Evolutionary conservation across 139 green algal genomes (phyloP).

Genomic region (Volvox africanus): DNA sequence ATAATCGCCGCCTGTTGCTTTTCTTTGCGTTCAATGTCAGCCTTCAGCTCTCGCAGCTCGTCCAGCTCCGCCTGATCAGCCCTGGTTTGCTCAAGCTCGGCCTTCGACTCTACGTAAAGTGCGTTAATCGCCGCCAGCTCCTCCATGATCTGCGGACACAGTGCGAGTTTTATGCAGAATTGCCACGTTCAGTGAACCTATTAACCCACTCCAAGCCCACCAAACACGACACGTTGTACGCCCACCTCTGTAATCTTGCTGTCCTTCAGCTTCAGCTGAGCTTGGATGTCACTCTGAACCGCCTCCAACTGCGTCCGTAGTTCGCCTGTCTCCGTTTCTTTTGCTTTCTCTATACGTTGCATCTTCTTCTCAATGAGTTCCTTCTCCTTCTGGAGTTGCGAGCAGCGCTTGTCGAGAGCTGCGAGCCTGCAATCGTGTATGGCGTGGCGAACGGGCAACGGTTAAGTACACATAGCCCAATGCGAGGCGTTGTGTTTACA

Average conservation of each 20-base stretch:
- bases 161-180: too few species aligned
- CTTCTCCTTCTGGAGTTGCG: conserved; percentile 71
- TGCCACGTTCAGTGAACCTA: neutral
- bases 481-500: too few species aligned
- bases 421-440: conserved; percentile 5
- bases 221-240: neutral
- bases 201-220: neutral
- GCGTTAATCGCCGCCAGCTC: conserved; percentile 80
- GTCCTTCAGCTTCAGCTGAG: conserved; percentile 80
- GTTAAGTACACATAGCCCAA: too few species aligned
- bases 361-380: conserved; percentile 90
- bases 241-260: conserved; percentile 81
- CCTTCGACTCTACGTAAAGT: conserved; percentile 69
- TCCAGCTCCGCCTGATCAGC: conserved; percentile 86
- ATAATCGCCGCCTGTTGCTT: conserved; percentile 91
- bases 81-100: conserved; percentile 64
- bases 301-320: conserved; percentile 66
- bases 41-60: conserved; percentile 93
- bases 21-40: conserved; percentile 92
- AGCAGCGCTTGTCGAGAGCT: conserved; percentile 52
- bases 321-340: conserved; percentile 57
- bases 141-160: conserved; percentile 68
- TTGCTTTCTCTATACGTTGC: conserved; percentile 78
- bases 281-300: conserved; percentile 54
- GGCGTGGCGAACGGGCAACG: neutral